Base-by-base conservation (phyloP, 2,329 filamentous ascomycete species). In the Xylariomycetidae sp. region DNA sequence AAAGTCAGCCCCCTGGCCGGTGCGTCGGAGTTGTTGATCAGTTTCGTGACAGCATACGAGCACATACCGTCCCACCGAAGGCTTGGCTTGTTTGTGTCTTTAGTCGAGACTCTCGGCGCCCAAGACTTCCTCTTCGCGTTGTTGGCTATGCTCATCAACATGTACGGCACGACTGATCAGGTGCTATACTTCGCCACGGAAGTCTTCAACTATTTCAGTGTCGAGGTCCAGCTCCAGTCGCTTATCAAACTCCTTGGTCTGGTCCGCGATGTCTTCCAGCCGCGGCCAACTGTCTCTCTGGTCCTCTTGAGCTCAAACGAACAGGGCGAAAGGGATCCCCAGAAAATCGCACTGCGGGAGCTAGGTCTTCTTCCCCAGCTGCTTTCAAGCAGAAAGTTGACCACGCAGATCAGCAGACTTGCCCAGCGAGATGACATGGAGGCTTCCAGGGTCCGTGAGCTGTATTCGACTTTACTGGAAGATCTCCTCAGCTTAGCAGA, bases 1-100 rank as follows among this genome's bases (percentile, higher is more conserved):
- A 82, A 85, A 47, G 81, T 87, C 49, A 78, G 78, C 44, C 71
- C 86, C 22, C 76, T 95, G 15, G 81, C 80, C 20, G 87, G 88
- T 27, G 86, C 88, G 6, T 85, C 88, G 1, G 88, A 95, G 50
- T 75, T 98, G 29, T 71, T 98, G n/a, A 72, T 93, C 25, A 96
- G 89, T 64, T 98, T 98, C 56, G 90, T 88, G 13, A 88, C 89
- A 6, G 92, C 93, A 1, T 98, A 93, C 58, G 89, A 95, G 56
- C 92, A 98, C 55, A 89, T 98, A 43, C 92, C 92, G 5, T 74
- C 82, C 7, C 89, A 95, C 58, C 76, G 92, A 37, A 79, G 88
- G 44, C 76, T 85, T 19, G 79, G 80, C 25, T 67, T 98, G 6
- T 98, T 95, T 60, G 73, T 83, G 34, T 85, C 90, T 31, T 68